Conservation (phyloP, 768 basidiomycete genomes). For the Phaeotremella skinneri region DNA sequence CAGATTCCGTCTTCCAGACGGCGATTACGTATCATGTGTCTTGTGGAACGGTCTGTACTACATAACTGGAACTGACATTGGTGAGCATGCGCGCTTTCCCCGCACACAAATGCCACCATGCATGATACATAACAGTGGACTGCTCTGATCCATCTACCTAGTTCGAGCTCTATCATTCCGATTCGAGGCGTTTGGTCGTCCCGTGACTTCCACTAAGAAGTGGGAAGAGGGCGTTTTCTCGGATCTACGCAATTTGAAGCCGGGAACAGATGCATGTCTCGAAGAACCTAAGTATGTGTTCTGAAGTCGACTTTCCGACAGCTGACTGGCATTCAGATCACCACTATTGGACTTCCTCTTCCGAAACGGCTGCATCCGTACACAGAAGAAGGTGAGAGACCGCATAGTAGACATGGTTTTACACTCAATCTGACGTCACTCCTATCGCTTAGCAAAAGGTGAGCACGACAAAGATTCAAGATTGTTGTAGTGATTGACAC, state of each 20-base stretch:
- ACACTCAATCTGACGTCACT: background rate
- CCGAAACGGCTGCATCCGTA: conserved; percentile 94
- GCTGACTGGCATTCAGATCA: conserved; percentile 58
- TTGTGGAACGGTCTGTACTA: conserved; percentile 89
- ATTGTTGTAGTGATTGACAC: conserved; percentile 46
- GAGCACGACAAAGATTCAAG: background rate
- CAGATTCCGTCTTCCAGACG: conserved; percentile 79
- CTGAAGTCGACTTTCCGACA: conserved; percentile 2
- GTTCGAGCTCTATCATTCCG: conserved; percentile 91
- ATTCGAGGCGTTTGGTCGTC: conserved; percentile 86
- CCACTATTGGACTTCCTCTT: conserved; percentile 89
- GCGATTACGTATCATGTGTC: conserved; percentile 83
- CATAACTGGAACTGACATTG: conserved; percentile 93
- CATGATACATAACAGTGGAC: background rate
- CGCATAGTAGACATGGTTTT: background rate
- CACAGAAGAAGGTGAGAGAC: conserved; percentile 79
- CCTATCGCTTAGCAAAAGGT: conserved; percentile 38
- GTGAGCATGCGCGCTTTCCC: conserved; percentile 27
- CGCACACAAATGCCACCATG: background rate
- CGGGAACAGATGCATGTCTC: conserved; percentile 83
- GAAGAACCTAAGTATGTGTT: conserved; percentile 78
- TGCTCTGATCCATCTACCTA: conserved; percentile 15
- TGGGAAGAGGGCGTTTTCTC: conserved; percentile 96
- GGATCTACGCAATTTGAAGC: conserved; percentile 89
- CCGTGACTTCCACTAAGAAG: conserved; percentile 83